Base-by-base conservation (phyloP, 805 yeast species). In the Ogataea pini region DNA sequence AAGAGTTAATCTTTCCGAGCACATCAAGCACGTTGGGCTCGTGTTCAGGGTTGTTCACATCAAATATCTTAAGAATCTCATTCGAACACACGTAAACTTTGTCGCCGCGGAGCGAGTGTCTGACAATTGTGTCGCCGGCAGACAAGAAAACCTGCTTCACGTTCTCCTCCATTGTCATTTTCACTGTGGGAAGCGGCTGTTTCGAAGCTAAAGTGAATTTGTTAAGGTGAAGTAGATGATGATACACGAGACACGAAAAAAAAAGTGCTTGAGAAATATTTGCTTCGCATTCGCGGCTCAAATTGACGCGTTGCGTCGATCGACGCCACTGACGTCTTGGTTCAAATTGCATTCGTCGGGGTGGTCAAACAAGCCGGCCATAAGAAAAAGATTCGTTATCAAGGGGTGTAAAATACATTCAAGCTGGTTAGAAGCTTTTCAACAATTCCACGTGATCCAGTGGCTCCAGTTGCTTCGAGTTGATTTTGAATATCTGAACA, bases 21-120 rank as follows among this genome's bases (percentile, higher is more conserved):
- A 76, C 72, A 54, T 83, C 86, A 7, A 82, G 54, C 6, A 84
- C 74, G 22, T 72, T 78, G 2, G 89, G 89, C 60, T 84, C 89
- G 44, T 77, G 72, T 39, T 80, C 80, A 0, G 79, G 75, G 20
- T 73, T 72, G 38, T 68, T 61, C 12, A 72, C 53, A 46, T 75
- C 69, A 54, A 82, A 73, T 14, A 80, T 69, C 61, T 82, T 83
- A 19, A 82, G 60, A 1, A 86, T 84, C 25, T 69, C 72, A 52
- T 78, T 73, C 50, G 79, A 81, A n/a, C 79, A 81, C 2, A 76
- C 80, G 28, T 74, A 67, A 3, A 82, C 60, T n/a, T 56, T 69
- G 45, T 59, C 62, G 24, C 61, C 62, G 31, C 60, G 60, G 2
- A 60, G 36, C 16, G 60, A 47, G 44, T 58, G 57, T 40, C 54